A percentile compares a stretch with the other conserved stretches of the same genome.
These are phyloP conservation scores for Tetradesmus lagerheimii DNA, from an alignment of 139 green algal genomes.

Conservation along the genomic window DNA sequence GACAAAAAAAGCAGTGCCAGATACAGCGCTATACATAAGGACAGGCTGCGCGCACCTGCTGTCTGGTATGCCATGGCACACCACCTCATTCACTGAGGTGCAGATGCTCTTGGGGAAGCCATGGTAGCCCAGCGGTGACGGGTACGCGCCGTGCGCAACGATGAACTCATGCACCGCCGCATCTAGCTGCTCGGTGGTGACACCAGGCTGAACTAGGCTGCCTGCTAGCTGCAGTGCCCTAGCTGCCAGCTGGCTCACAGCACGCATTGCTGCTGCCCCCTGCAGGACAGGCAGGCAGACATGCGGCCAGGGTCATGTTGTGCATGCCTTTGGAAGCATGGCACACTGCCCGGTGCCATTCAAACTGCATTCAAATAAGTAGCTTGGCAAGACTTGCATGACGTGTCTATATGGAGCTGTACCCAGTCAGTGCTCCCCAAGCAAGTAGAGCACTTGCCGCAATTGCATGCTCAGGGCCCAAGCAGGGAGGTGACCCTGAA, in stretches of 20 bases:
- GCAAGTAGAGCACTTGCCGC: not conserved
- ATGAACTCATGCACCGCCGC: conserved; percentile 88
- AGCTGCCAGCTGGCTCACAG: conserved; percentile 87
- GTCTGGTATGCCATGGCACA: conserved; percentile 94
- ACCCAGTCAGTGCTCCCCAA: not conserved
- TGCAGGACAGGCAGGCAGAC: conserved; percentile 36
- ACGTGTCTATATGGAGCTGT: no score
- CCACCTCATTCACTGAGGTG: conserved; percentile 97
- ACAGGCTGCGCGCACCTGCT: conserved; percentile 28
- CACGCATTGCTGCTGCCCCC: conserved; percentile 87
- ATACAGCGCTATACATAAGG: no score
- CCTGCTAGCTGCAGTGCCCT: conserved; percentile 84
- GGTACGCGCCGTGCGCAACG: conserved; percentile 89
- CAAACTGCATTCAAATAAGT: no score
- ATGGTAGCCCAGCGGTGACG: conserved; percentile 91
- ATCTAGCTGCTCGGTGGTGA: conserved; percentile 97
- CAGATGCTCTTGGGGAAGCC: conserved; percentile 97
- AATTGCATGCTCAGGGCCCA: no score
- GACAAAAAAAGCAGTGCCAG: no score
- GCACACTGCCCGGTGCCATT: no score
- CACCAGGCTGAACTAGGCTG: conserved; percentile 79
- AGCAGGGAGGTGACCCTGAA: no score
- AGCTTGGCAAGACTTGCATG: no score
- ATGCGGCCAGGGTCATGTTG: not conserved
- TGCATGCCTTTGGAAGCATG: not conserved